Percentiles rank a stretch among this genome's conserved stretches.
These are phyloP conservation scores for Eucalyptus grandis DNA, from an alignment of 345 rosid species.

Conservation along the genomic window DNA sequence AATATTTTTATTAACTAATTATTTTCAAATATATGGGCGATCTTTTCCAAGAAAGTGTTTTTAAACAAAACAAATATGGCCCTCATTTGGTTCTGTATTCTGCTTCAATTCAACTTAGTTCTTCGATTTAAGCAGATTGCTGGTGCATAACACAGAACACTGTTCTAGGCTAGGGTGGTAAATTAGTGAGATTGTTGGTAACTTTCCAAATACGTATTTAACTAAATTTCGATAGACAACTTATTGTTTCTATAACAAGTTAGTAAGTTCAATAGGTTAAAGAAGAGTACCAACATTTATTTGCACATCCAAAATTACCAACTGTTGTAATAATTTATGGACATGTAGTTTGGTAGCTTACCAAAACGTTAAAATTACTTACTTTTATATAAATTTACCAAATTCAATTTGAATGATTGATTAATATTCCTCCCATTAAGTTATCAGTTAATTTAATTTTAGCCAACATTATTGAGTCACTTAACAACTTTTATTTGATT, in stretches of 20 bases:
- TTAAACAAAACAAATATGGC: not conserved
- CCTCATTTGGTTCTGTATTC: not conserved
- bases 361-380: not conserved
- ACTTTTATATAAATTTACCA: not conserved
- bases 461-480: not conserved
- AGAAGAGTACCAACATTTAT: not conserved
- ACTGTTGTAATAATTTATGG: not conserved
- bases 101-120: not conserved
- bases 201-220: no score
- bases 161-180: not conserved
- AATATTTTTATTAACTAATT: not conserved
- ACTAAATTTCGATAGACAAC: no score
- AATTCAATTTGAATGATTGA: not conserved
- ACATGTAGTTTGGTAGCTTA: not conserved
- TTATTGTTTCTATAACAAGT: no score
- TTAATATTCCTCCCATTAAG: not conserved
- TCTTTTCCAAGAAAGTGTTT: not conserved
- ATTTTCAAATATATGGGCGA: rapidly evolving
- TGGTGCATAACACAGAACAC: not conserved
- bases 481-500: not conserved
- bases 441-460: not conserved
- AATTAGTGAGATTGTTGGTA: not conserved
- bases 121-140: not conserved
- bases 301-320: not conserved
- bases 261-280: not conserved